Evolutionary conservation across 106 monocot genomes (phyloP), one percentile per base, ranked within the genome.

Genomic region (Phalaenopsis equestris): DNA sequence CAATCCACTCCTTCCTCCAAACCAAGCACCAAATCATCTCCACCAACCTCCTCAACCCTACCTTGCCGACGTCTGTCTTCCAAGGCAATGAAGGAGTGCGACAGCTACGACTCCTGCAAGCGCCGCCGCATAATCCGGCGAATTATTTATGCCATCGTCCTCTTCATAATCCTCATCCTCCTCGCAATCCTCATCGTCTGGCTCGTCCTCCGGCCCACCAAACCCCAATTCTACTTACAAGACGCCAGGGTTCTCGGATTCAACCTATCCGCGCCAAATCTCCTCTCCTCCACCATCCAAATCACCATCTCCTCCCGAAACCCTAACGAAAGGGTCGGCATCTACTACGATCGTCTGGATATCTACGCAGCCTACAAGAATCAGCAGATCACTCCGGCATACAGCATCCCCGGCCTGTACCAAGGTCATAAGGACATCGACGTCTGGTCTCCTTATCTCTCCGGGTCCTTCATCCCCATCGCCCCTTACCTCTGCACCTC

Each of bases 291-390:
- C 77, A 42, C 67, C 55, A 49, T 87, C 76, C 81, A 85, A 79
- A 49, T 83, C 46, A 87, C 87, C 41, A 55, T 87, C 48, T 72
- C 87, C 72, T 83, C 84, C 49, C 80, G 87, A 8, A 87, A 87
- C 84, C 87, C 84, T 30, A 87, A 87, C 78, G 74, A 77, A n/a
- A 72, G 58, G 41, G 41, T 87, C 64, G 84, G 84, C 41, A 74
- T 84, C 72, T 81, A 83, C 78, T 87, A 84, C 78, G 75, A 83
- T 42, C 77, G 47, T 49, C 81, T 87, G 74, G 78, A 81, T 41
- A 73, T 81, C 61, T 87, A 84, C 77, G 84, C 79, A 24, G 87
- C 89, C 17, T 94, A 94, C 88, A 88, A 82, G 76, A 79, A 75
- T 78, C 94, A 94, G 85, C 94, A 87, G 80, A 75, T 84, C 79